phyloP scores from a whole-genome alignment of 805 yeast species.

The Metschnikowia orientalis region DNA sequence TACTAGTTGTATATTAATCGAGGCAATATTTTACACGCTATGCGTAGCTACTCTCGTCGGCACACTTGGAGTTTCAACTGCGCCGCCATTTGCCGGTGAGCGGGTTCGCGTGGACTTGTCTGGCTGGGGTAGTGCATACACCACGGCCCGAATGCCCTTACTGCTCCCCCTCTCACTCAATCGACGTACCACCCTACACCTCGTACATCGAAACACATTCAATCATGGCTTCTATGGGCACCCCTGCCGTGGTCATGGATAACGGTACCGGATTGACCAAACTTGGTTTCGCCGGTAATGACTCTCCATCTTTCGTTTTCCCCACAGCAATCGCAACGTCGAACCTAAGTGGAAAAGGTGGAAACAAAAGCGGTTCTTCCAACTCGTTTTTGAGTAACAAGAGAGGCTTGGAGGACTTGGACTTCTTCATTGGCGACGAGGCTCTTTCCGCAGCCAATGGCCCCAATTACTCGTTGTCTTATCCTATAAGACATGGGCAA shows the following conservation, averaged over 20 bases:
- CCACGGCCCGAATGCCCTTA: conserved; percentile 3
- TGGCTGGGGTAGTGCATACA: conserved; percentile 8
- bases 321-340: conserved; percentile 96
- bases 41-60: too few species aligned
- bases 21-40: too few species aligned
- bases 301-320: conserved; percentile 92
- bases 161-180: not conserved
- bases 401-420: conserved; percentile 90
- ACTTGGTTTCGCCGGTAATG: conserved; percentile 97
- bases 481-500: conserved; percentile 97
- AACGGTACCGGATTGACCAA: conserved; percentile 98
- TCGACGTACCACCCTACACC: not conserved
- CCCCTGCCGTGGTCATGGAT: conserved; percentile 97
- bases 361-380: conserved; percentile 32
- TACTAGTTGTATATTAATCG: conserved; percentile 32
- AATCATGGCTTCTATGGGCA: conserved; percentile 43
- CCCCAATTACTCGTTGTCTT: conserved; percentile 78
- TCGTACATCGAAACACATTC: conserved; percentile 1
- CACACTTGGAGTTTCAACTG: not conserved
- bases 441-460: conserved; percentile 90
- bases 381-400: conserved; percentile 53
- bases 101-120: too few species aligned
- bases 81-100: not conserved
- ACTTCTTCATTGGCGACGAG: conserved; percentile 93
- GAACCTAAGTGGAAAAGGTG: conserved; percentile 38